These are phyloP conservation scores for Peronosclerospora sorghi DNA, from an alignment of 352 stramenopile species.

Conservation along the genomic window DNA sequence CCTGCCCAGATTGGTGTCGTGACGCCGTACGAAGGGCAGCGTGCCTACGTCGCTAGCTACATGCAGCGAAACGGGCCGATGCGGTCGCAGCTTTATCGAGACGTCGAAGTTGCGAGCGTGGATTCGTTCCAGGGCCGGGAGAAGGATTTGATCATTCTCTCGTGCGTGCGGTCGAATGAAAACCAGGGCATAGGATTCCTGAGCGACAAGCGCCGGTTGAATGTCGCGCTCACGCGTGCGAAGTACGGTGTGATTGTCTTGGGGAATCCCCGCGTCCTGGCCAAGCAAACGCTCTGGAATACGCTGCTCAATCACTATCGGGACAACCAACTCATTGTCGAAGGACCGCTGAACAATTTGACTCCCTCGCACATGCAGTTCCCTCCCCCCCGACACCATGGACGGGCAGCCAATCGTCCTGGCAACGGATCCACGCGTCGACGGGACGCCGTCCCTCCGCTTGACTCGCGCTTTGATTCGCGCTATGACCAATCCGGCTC, in stretches of 20 bases:
- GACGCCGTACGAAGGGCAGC: conserved; percentile 97
- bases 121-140: conserved; percentile 99
- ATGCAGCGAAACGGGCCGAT: conserved; percentile 94
- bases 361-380: conserved; percentile 97
- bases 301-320: conserved; percentile 96
- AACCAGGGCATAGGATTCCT: conserved; percentile 99
- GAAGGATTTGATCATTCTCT: conserved; percentile 98
- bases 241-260: conserved; percentile 98
- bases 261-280: conserved; percentile 95
- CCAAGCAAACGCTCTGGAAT: conserved; percentile 96
- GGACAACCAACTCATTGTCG: conserved; percentile 90
- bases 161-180: conserved; percentile 98
- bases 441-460: conserved; percentile 44
- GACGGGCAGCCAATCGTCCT: conserved; percentile 22
- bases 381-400: conserved; percentile 48
- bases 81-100: conserved; percentile 91
- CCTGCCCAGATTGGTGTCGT: conserved; percentile 92
- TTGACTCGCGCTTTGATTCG: conserved; percentile 80
- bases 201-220: conserved; percentile 95
- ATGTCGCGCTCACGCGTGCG: conserved; percentile 97
- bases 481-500: conserved; percentile 51
- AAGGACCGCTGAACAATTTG: conserved; percentile 95
- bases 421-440: conserved; percentile 29
- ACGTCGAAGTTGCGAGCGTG: conserved; percentile 98
- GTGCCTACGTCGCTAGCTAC: conserved; percentile 97